Percentiles rank a stretch among this genome's conserved stretches.
phyloP scores from a whole-genome alignment of 495 filamentous ascomycete genomes.

The Glarea lozoyensis region DNA sequence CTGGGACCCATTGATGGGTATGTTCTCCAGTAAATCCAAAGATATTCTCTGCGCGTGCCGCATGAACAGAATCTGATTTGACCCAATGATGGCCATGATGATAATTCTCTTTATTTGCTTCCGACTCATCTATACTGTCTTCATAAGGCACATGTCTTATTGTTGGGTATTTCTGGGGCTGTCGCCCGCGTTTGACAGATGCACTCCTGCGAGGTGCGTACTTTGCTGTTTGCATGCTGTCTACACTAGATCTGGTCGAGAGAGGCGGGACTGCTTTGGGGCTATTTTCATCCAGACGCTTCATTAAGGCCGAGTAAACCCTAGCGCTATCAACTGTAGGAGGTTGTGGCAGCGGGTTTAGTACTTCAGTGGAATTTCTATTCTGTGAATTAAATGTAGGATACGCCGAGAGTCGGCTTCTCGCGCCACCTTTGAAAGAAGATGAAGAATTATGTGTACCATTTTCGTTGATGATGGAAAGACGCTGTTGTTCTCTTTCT shows the following conservation, averaged over 20 bases:
- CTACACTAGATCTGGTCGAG: slow-evolving; percentile 23
- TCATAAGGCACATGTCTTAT: slow-evolving; percentile 27
- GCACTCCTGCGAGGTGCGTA: slow-evolving; percentile 26
- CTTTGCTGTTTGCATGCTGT: slow-evolving; percentile 24
- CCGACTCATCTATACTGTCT: neutral
- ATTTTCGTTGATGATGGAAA: slow-evolving; percentile 61
- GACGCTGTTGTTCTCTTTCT: slow-evolving; percentile 44
- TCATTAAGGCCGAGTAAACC: slow-evolving; percentile 68
- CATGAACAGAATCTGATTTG: slow-evolving; percentile 9
- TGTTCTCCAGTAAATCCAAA: slow-evolving; percentile 16
- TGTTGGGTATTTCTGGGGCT: slow-evolving; percentile 18
- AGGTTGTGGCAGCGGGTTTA: slow-evolving; percentile 16
- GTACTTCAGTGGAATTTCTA: slow-evolving; percentile 5
- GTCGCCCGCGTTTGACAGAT: slow-evolving; percentile 12
- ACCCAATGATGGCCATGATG: slow-evolving; percentile 17
- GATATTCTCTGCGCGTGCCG: slow-evolving; percentile 10
- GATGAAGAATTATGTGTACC: slow-evolving; percentile 38
- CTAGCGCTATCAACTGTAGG: slow-evolving; percentile 50
- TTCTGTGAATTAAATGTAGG: slow-evolving; percentile 10
- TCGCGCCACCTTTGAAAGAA: slow-evolving; percentile 26
- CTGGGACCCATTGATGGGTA: slow-evolving; percentile 17
- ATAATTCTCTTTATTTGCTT: neutral
- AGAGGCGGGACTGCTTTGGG: slow-evolving; percentile 22
- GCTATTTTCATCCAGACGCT: slow-evolving; percentile 41
- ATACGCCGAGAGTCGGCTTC: slow-evolving; percentile 19